Evolutionary conservation across 176 grass and related monocot genomes (phyloP).

Genomic region (Oryza glaberrima): DNA sequence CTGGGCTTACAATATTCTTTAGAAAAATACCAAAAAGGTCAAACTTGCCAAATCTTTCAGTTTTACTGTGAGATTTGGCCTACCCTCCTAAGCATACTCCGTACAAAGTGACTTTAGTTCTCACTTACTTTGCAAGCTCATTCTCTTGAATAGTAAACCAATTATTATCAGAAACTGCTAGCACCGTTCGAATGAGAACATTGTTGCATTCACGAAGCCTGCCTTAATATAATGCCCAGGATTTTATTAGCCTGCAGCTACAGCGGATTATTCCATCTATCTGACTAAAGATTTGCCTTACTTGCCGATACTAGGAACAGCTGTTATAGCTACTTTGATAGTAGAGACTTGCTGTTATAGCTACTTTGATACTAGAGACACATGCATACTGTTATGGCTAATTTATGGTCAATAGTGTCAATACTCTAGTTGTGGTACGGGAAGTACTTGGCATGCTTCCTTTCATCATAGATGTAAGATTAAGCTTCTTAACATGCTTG

Average conservation of each 20-base stretch:
- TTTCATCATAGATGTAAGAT: conserved; percentile 33
- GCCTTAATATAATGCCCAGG: background rate
- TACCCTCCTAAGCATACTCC: background rate
- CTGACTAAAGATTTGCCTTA: conserved; percentile 7
- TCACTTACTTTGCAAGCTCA: conserved; percentile 14
- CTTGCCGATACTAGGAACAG: background rate
- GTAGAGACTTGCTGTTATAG: background rate
- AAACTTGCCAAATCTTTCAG: background rate
- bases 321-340: conserved; percentile 1
- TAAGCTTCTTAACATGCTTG: conserved; percentile 35
- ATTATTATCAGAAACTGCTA: conserved; percentile 17
- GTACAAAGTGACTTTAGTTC: background rate
- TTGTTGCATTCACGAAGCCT: conserved; percentile 3
- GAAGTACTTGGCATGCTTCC: conserved; percentile 4
- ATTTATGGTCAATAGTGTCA: background rate
- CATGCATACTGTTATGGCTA: background rate
- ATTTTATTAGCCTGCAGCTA: conserved; percentile 15
- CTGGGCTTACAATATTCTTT: conserved; percentile 19
- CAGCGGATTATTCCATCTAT: background rate
- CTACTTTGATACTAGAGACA: background rate
- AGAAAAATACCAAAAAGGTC: conserved; percentile 17
- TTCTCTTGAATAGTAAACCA: background rate
- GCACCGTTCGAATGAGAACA: background rate
- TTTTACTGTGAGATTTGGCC: conserved; percentile 18
- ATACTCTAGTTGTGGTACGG: background rate